These are phyloP conservation scores for Bonia amplexicaulis DNA, from an alignment of 176 grass and related monocot species.

Conservation along the genomic window DNA sequence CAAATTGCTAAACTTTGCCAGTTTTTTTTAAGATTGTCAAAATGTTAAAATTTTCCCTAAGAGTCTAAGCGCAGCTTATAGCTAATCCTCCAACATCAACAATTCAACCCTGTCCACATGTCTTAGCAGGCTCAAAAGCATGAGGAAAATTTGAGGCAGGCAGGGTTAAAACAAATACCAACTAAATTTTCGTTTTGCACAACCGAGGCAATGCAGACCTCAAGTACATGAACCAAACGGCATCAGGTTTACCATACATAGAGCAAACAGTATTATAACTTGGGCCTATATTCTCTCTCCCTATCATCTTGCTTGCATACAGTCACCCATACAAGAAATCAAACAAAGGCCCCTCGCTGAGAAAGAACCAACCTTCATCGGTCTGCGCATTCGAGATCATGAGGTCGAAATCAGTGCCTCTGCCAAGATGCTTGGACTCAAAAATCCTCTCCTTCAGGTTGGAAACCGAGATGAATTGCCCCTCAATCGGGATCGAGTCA, in stretches of 20 bases:
- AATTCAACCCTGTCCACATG: neutral
- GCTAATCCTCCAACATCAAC: neutral
- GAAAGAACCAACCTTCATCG: constrained; percentile 85
- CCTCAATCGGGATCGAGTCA: constrained; percentile 90
- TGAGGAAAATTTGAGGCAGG: neutral
- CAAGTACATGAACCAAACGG: neutral
- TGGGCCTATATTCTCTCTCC: neutral
- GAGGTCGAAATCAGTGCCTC: constrained; percentile 95
- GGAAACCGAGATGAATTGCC: constrained; percentile 92
- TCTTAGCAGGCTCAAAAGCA: neutral
- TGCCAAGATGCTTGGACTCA: constrained; percentile 92
- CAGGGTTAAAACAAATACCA: neutral
- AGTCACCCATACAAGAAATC: constrained; percentile 23
- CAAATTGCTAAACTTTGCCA: neutral
- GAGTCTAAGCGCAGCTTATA: neutral
- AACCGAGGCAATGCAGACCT: neutral
- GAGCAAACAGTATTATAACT: neutral
- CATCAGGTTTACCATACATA: neutral
- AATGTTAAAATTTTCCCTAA: neutral
- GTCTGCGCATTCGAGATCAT: constrained; percentile 96
- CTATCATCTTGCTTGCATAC: neutral
- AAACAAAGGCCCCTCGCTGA: constrained; percentile 26
- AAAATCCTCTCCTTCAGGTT: constrained; percentile 98
- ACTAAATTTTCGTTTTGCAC: neutral
- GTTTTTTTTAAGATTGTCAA: neutral